A percentile compares a stretch with the other conserved stretches of the same genome.
phyloP scores from a whole-genome alignment of 108 stramenopile genomes.

The Hondaea fermentalgiana region DNA sequence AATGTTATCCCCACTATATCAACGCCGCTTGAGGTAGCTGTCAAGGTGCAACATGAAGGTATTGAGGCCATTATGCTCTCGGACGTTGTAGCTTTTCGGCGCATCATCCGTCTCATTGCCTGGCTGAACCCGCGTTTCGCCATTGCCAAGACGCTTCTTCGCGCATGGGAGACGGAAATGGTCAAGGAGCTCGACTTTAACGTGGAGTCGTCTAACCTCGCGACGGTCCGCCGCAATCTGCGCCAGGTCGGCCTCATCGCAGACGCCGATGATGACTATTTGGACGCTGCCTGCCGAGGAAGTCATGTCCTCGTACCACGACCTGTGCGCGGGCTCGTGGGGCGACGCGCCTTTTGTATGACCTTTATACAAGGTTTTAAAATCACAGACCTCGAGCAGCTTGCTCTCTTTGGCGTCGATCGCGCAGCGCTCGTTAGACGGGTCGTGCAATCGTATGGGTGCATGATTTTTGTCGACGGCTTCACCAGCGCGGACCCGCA shows the following conservation, averaged over 20 bases:
- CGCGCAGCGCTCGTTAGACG: neutral
- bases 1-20: neutral
- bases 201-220: neutral
- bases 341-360: neutral
- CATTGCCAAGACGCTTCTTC: neutral
- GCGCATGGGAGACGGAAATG: neutral
- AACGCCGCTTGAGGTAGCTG: slow-evolving; percentile 66
- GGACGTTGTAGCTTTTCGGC: slow-evolving; percentile 47
- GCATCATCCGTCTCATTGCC: neutral
- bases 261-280: neutral
- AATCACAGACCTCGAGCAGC: neutral
- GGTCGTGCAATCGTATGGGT: neutral
- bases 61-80: slow-evolving; percentile 81
- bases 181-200: slow-evolving; percentile 10
- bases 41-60: slow-evolving; percentile 84
- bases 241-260: neutral
- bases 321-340: neutral
- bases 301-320: neutral
- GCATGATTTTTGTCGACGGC: neutral
- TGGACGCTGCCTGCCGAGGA: neutral
- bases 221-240: neutral
- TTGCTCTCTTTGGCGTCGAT: neutral
- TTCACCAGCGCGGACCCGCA: neutral
- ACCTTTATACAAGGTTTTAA: neutral
- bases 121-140: neutral